phyloP scores from a whole-genome alignment of 257 asterid species.

The Lycium barbarum region DNA sequence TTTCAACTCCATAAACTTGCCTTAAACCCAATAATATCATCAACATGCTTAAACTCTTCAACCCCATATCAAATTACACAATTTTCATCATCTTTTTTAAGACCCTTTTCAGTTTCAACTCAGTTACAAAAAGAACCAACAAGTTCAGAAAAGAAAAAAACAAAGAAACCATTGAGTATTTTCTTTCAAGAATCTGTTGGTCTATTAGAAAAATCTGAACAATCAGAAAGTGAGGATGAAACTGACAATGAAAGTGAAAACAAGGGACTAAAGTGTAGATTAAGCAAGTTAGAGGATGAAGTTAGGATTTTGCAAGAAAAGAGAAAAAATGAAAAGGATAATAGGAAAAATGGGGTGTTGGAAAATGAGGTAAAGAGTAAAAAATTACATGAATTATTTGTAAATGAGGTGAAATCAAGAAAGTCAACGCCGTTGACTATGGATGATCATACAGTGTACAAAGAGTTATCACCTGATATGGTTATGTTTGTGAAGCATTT shows the following conservation, averaged over 20 bases:
- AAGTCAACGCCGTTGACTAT: conserved; percentile 36
- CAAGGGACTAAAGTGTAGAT: conserved; percentile 38
- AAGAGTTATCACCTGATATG: conserved; percentile 73
- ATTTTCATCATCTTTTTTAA: conserved; percentile 34
- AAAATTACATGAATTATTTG: conserved; percentile 49
- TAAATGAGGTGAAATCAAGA: conserved; percentile 18
- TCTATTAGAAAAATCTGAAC: conserved; percentile 32
- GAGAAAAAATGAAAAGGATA: conserved; percentile 26
- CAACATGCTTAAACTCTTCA: conserved; percentile 29
- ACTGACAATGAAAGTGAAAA: not conserved
- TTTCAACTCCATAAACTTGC: conserved; percentile 38
- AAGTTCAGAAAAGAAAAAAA: conserved; percentile 27
- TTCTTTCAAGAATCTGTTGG: conserved; percentile 64
- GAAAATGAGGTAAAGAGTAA: conserved; percentile 26
- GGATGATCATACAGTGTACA: conserved; percentile 56
- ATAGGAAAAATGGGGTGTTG: not conserved
- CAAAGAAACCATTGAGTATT: conserved; percentile 45
- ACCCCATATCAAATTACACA: conserved; percentile 1
- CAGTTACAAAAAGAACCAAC: conserved; percentile 24
- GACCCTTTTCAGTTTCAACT: conserved; percentile 51
- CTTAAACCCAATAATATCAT: not conserved
- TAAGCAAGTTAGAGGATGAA: conserved; percentile 57
- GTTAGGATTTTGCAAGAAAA: conserved; percentile 44
- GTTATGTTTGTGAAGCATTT: conserved; percentile 53
- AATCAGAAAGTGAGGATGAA: conserved; percentile 30